phyloP scores from a whole-genome alignment of 2,329 filamentous ascomycete genomes.

The Hypoxylon sp. region DNA sequence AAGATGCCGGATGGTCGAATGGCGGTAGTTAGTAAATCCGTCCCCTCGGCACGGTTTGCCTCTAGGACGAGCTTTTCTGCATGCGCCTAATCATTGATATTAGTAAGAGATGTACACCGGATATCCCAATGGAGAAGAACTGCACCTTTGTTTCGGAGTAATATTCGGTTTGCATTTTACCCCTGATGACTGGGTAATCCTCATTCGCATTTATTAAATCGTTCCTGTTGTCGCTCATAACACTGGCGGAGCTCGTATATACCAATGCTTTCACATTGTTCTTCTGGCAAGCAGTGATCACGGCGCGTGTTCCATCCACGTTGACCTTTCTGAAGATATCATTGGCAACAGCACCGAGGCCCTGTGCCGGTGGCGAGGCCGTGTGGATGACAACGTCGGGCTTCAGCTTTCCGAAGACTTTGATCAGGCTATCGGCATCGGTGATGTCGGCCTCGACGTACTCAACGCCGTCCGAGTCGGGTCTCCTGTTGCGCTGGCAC shows the following conservation, averaged over 20 bases:
- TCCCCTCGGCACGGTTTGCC: conserved; percentile 74
- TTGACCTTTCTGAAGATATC: conserved; percentile 85
- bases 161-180: conserved; percentile 80
- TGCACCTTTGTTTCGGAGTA: conserved; percentile 91
- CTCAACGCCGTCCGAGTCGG: conserved; percentile 67
- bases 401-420: conserved; percentile 74
- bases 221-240: conserved; percentile 84
- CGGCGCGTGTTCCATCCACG: conserved; percentile 84
- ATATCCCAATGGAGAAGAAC: not conserved
- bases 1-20: conserved; percentile 92
- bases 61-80: conserved; percentile 86
- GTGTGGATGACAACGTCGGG: conserved; percentile 94
- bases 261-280: conserved; percentile 85
- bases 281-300: conserved; percentile 80
- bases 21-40: conserved; percentile 80
- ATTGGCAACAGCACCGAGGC: conserved; percentile 67
- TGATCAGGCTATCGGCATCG: conserved; percentile 71
- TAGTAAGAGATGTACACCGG: conserved; percentile 21
- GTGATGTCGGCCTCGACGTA: conserved; percentile 88
- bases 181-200: conserved; percentile 81
- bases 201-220: conserved; percentile 91
- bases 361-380: conserved; percentile 77
- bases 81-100: conserved; percentile 67
- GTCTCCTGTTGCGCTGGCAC: conserved; percentile 77
- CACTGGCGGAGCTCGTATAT: conserved; percentile 91